Conservation (phyloP, 805 yeast species). For the Kockiozyma suomiensis region DNA sequence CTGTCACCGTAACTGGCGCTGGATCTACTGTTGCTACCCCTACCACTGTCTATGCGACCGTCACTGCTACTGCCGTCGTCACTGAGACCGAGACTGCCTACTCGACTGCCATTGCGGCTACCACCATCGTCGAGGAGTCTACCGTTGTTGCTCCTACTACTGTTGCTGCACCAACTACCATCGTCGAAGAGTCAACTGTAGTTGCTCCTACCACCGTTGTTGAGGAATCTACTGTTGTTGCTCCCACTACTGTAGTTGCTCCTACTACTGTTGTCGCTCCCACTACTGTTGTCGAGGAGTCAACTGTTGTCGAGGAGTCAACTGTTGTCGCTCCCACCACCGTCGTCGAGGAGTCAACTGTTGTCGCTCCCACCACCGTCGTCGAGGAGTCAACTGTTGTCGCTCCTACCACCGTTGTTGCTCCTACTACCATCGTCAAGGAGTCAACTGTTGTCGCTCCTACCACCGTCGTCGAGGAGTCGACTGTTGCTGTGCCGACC, state of each 20-base stretch:
- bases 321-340: constrained; percentile 21
- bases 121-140: constrained; percentile 22
- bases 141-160: constrained; percentile 29
- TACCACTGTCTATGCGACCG: constrained; percentile 11
- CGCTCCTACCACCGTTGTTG: constrained; percentile 23
- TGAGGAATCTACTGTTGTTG: constrained; percentile 23
- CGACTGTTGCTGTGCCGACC: constrained; percentile 12
- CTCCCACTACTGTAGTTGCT: constrained; percentile 11
- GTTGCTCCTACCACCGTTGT: constrained; percentile 19
- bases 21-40: constrained; percentile 1
- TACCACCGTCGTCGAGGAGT: constrained; percentile 15
- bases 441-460: constrained; percentile 20
- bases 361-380: constrained; percentile 22
- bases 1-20: constrained; percentile 14
- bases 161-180: constrained; percentile 17
- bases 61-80: constrained; percentile 10
- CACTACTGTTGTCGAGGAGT: constrained; percentile 17
- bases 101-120: constrained; percentile 18
- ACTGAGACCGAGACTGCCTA: constrained; percentile 25
- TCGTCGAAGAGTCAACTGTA: constrained; percentile 14
- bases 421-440: constrained; percentile 23
- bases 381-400: constrained; percentile 18
- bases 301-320: constrained; percentile 12
- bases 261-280: constrained; percentile 19
- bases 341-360: constrained; percentile 14